These are phyloP conservation scores for Melanomma pulvis-pyrius DNA, from an alignment of 495 filamentous ascomycete genomes.

Conservation along the genomic window DNA sequence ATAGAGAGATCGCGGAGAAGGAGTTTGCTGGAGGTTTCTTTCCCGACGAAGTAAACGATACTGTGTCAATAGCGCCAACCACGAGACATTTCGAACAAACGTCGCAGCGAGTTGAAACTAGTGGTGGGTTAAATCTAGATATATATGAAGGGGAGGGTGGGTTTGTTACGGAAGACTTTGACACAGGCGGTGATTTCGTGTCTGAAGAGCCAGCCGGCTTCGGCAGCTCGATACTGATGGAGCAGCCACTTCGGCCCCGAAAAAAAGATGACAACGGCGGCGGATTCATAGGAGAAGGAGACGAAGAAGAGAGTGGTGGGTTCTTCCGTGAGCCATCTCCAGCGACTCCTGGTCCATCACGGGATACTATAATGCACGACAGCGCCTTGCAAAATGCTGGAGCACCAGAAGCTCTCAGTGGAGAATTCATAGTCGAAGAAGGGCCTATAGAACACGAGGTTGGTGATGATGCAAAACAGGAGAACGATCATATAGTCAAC, in stretches of 20 bases:
- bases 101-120: neutral
- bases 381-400: neutral
- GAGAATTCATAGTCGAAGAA: constrained; percentile 31
- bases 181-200: constrained; percentile 14
- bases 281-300: constrained; percentile 26
- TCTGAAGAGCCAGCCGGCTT: constrained; percentile 7
- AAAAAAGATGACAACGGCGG: constrained; percentile 18
- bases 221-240: constrained; percentile 16
- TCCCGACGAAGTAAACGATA: constrained; percentile 28
- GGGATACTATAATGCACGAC: neutral
- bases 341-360: neutral
- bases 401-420: constrained; percentile 5
- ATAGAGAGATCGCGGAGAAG: constrained; percentile 28
- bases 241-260: constrained; percentile 24
- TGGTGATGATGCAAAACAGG: neutral
- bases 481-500: too few species aligned
- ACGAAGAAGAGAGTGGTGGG: constrained; percentile 24
- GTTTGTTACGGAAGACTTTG: constrained; percentile 19
- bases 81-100: neutral
- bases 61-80: neutral
- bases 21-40: constrained; percentile 40
- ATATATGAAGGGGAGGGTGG: constrained; percentile 11
- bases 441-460: neutral
- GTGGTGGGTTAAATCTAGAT: constrained; percentile 12
- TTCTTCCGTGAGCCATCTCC: constrained; percentile 24